phyloP scores from a whole-genome alignment of 1,139 yeast species.

The Yamadazyma oceani region DNA sequence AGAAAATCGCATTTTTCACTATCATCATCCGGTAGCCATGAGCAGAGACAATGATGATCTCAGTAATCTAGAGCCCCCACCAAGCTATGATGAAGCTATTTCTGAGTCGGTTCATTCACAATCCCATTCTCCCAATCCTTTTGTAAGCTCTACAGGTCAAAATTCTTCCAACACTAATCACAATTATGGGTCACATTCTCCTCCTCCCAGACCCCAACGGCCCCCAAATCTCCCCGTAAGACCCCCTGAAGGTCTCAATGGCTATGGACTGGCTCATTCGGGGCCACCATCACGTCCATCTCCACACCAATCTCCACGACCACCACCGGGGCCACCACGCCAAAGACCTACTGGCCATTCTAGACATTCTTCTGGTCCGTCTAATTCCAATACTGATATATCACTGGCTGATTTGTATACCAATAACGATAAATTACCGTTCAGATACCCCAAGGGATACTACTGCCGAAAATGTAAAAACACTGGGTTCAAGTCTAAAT shows the following conservation, averaged over 20 bases:
- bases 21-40: background rate
- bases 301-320: conserved; percentile 7
- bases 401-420: conserved; percentile 23
- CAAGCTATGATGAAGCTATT: conserved; percentile 18
- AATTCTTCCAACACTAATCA: too few relatives aligned
- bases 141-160: conserved; percentile 1
- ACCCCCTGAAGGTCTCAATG: conserved; percentile 5
- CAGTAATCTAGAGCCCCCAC: conserved; percentile 14
- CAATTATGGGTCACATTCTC: too few relatives aligned
- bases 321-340: conserved; percentile 13
- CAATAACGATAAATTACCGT: conserved; percentile 51
- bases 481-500: conserved; percentile 36
- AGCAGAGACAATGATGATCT: conserved; percentile 2
- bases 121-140: background rate
- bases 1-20: background rate
- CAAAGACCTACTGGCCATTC: conserved; percentile 8
- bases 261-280: too few relatives aligned
- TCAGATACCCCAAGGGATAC: conserved; percentile 41
- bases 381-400: conserved; percentile 10
- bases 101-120: background rate
- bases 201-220: conserved; percentile 1
- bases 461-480: conserved; percentile 43
- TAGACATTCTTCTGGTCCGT: conserved; percentile 13
- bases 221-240: conserved; percentile 4
- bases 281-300: background rate